Base-by-base conservation (phyloP, 2,329 filamentous ascomycete genomes). In the Incumbomyces delicatus region DNA sequence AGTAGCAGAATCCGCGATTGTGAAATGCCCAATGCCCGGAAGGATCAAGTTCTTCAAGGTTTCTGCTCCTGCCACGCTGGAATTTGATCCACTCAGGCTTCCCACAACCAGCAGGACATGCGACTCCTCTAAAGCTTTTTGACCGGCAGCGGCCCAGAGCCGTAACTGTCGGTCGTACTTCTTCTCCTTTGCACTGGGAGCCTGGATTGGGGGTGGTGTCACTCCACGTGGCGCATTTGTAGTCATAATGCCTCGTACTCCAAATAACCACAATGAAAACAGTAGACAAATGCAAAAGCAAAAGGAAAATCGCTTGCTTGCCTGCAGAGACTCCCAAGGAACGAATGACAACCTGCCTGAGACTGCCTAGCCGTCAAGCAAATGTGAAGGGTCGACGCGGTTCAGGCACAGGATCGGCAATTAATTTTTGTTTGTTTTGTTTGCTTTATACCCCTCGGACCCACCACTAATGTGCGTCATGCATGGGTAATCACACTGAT, bases 1-100 rank as follows among this genome's bases (percentile, higher is more conserved):
- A 2, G 75, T 64, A 1, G 80, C 77, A 6, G 84, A 80, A 59
- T 98, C 92, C 44, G 85, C 83, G 51, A 98, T 94, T 1, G 87
- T 94, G 63, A 95, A 98, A 20, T 80, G 78, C 7, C 92, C 94
- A 58, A 96, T 85, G 2, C 89, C 87, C 48, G 92, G 92, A 7
- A 98, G 71, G 2, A 98, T 86, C n/a, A 98, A 78, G 62, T 98
- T 98, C 74, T 98, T 98, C 51, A 98, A 75, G 0, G 89, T 82
- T 66, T 98, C 92, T 11, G 94, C 76, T 12, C 89, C 92, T 30
- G 88, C 85, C 2, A 88, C 85, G 32, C 50, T 56, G 44, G 52
- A 56, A 42, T 54, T 56, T 12, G 56, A 58, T 8, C 55, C 57
- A 22, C 38, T 35, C 11, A 48, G 42, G 22, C 55, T 50, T 8